Percentiles rank a stretch among this genome's conserved stretches.
These are phyloP conservation scores for Sordaria brevicollis DNA, from an alignment of 495 filamentous ascomycete species.

Conservation along the genomic window DNA sequence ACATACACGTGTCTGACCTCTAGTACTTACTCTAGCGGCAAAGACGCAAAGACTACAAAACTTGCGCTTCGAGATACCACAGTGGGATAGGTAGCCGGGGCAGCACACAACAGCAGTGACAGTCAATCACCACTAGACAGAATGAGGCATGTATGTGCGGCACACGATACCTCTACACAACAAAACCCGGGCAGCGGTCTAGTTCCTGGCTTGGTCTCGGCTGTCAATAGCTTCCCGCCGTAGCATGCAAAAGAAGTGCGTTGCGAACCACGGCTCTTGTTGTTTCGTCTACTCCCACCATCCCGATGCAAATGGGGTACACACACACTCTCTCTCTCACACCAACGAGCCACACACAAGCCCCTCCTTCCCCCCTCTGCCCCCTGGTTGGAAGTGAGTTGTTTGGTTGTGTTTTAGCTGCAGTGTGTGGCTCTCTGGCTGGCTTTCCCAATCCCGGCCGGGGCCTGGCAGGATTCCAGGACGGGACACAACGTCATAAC, in stretches of 20 bases:
- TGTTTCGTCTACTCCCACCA: neutral
- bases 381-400: neutral
- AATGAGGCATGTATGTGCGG: neutral
- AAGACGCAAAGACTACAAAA: neutral
- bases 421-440: neutral
- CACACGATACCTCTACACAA: neutral
- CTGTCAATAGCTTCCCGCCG: neutral
- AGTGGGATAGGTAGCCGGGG: neutral
- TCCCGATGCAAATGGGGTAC: neutral
- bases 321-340: too few relatives aligned
- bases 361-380: neutral
- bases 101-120: neutral
- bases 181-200: neutral
- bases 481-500: neutral
- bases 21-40: neutral
- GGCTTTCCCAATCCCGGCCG: neutral
- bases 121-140: neutral
- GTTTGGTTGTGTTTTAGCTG: neutral
- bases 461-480: neutral
- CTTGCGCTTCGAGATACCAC: neutral
- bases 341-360: too few relatives aligned
- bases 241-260: neutral
- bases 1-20: neutral
- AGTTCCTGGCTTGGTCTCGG: neutral
- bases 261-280: neutral